These are phyloP conservation scores for Bombardia bombarda DNA, from an alignment of 495 filamentous ascomycete species.

Conservation along the genomic window DNA sequence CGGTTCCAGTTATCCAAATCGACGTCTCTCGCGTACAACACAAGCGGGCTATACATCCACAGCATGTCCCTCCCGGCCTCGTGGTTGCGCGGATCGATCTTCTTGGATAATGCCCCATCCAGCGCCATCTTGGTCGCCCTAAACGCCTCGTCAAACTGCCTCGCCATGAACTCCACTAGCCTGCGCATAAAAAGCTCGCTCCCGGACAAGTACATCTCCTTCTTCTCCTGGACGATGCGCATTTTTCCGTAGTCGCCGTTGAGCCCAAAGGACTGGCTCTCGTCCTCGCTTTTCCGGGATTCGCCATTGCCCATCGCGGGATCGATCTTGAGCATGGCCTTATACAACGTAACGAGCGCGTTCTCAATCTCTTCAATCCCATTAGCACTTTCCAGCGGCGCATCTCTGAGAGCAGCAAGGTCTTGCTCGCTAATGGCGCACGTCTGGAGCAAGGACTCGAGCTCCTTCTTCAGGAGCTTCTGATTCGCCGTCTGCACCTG, in stretches of 20 bases:
- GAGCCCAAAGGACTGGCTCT: slow-evolving; percentile 41
- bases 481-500: slow-evolving; percentile 97
- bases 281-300: slow-evolving; percentile 42
- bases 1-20: slow-evolving; percentile 72
- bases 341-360: slow-evolving; percentile 74
- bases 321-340: slow-evolving; percentile 92
- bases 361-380: slow-evolving; percentile 70
- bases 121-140: slow-evolving; percentile 53
- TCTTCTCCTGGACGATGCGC: slow-evolving; percentile 88
- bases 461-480: slow-evolving; percentile 82
- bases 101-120: slow-evolving; percentile 44
- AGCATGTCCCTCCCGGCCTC: slow-evolving; percentile 47
- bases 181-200: slow-evolving; percentile 64
- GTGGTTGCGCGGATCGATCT: slow-evolving; percentile 45
- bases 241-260: slow-evolving; percentile 82
- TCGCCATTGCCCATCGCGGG: slow-evolving; percentile 55
- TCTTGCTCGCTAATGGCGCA: slow-evolving; percentile 75
- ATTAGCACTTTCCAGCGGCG: slow-evolving; percentile 59
- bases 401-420: slow-evolving; percentile 62
- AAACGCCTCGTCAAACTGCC: slow-evolving; percentile 69
- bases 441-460: slow-evolving; percentile 72
- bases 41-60: slow-evolving; percentile 77
- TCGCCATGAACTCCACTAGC: slow-evolving; percentile 69
- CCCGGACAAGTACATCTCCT: slow-evolving; percentile 72
- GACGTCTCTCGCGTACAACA: slow-evolving; percentile 80